Evolutionary conservation across 768 basidiomycete species (phyloP).

Genomic region (Asterophora parasitica): DNA sequence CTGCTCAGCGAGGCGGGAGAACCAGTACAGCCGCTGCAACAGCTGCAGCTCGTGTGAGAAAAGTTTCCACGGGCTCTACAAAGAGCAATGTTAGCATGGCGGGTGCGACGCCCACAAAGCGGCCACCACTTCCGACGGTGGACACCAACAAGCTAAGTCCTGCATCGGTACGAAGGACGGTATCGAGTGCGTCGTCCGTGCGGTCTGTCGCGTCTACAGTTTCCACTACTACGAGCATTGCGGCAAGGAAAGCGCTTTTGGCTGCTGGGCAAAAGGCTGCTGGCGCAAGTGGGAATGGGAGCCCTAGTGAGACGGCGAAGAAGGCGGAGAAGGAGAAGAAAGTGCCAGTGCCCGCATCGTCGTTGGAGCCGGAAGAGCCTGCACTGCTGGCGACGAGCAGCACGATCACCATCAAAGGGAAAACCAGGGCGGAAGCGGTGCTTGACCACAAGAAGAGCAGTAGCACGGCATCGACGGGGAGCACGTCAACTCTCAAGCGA

Average conservation of each 20-base stretch:
- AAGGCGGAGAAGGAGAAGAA: slow-evolving; percentile 4
- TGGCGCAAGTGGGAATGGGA: slow-evolving; percentile 17
- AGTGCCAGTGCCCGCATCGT: neutral
- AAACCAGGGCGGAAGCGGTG: slow-evolving; percentile 16
- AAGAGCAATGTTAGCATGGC: slow-evolving; percentile 14
- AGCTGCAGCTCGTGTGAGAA: slow-evolving; percentile 9
- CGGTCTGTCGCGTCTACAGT: slow-evolving; percentile 22
- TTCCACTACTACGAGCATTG: slow-evolving; percentile 24
- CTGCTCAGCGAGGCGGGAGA: slow-evolving; percentile 2
- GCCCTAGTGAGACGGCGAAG: slow-evolving; percentile 5
- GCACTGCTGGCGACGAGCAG: slow-evolving; percentile 17
- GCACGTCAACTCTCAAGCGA: slow-evolving; percentile 37
- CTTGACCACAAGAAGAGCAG: slow-evolving; percentile 41
- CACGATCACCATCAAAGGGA: slow-evolving; percentile 21
- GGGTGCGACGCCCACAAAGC: slow-evolving; percentile 20
- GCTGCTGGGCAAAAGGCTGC: slow-evolving; percentile 12
- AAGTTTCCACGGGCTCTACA: slow-evolving; percentile 19
- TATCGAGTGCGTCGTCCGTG: slow-evolving; percentile 18
- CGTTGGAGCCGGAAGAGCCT: slow-evolving; percentile 8
- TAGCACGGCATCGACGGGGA: slow-evolving; percentile 39
- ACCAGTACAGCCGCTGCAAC: neutral
- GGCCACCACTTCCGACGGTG: slow-evolving; percentile 27
- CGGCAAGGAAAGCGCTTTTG: slow-evolving; percentile 21
- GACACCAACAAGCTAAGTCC: slow-evolving; percentile 29
- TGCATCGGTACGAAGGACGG: slow-evolving; percentile 17